Conservation (phyloP, 768 basidiomycete genomes). For the Termitomyces sp. region DNA sequence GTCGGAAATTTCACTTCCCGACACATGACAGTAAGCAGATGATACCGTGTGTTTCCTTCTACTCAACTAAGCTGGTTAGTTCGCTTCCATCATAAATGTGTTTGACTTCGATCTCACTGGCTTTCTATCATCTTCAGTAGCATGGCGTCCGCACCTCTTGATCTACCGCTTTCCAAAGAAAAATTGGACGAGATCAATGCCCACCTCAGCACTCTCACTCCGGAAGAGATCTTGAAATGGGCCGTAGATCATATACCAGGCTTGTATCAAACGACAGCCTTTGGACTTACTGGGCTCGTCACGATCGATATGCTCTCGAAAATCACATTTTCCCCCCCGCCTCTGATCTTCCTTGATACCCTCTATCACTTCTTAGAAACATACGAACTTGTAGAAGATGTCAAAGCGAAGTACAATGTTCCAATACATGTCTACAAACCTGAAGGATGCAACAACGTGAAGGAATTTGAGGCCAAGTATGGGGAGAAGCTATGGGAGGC, state of each 20-base stretch:
- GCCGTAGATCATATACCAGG: slow-evolving; percentile 72
- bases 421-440: slow-evolving; percentile 78
- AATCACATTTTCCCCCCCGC: slow-evolving; percentile 60
- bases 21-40: too few relatives aligned
- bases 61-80: slow-evolving; percentile 5
- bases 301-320: slow-evolving; percentile 93
- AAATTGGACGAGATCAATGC: slow-evolving; percentile 68
- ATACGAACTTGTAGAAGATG: slow-evolving; percentile 81
- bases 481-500: slow-evolving; percentile 83
- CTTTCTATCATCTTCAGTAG: background rate
- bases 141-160: slow-evolving; percentile 34
- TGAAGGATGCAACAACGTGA: slow-evolving; percentile 53
- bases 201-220: slow-evolving; percentile 62
- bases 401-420: slow-evolving; percentile 67
- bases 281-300: slow-evolving; percentile 92
- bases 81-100: slow-evolving; percentile 6
- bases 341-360: slow-evolving; percentile 95
- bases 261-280: slow-evolving; percentile 92
- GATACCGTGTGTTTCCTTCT: background rate
- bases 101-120: slow-evolving; percentile 1
- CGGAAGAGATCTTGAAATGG: slow-evolving; percentile 86
- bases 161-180: slow-evolving; percentile 51
- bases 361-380: slow-evolving; percentile 95
- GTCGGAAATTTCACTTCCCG: too few relatives aligned
- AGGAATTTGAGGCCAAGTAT: slow-evolving; percentile 75